Evolutionary conservation across 2,329 filamentous ascomycete species (phyloP).

Genomic region (Aaosphaeria pasadenensis): DNA sequence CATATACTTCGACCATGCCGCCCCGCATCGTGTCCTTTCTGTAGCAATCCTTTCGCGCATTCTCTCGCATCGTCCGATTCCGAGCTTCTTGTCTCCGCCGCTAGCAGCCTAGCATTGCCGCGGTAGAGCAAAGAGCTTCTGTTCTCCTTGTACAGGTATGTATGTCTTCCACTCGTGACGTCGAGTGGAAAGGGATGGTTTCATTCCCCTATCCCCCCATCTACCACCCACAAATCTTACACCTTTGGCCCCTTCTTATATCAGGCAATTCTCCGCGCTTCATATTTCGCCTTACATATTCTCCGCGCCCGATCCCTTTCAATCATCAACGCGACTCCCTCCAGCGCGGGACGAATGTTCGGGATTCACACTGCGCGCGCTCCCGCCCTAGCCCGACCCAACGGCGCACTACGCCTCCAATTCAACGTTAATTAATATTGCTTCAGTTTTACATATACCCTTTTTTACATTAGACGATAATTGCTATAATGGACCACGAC

Average conservation of each 20-base stretch:
- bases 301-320: neutral
- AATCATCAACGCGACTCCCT: neutral
- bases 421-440: neutral
- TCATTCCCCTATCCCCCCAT: conserved; percentile 3
- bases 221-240: neutral
- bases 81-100: conserved; percentile 8
- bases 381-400: neutral
- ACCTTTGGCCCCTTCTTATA: neutral
- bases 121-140: conserved; percentile 5
- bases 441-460: conserved; percentile 35
- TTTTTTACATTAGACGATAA: conserved; percentile 20
- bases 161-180: conserved; percentile 10
- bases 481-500: conserved; percentile 31
- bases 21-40: conserved; percentile 18
- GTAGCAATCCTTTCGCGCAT: conserved; percentile 13
- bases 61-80: conserved; percentile 6
- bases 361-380: neutral
- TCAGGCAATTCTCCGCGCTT: neutral
- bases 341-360: neutral
- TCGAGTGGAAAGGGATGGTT: conserved; percentile 21
- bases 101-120: neutral
- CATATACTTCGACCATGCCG: conserved; percentile 4
- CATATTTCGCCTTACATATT: neutral
- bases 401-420: neutral
- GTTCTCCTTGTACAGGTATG: conserved; percentile 35